Percentiles rank a stretch among this genome's conserved stretches.
Evolutionary conservation across 1,139 yeast genomes (phyloP).

Genomic region (Candida mesenterica): DNA sequence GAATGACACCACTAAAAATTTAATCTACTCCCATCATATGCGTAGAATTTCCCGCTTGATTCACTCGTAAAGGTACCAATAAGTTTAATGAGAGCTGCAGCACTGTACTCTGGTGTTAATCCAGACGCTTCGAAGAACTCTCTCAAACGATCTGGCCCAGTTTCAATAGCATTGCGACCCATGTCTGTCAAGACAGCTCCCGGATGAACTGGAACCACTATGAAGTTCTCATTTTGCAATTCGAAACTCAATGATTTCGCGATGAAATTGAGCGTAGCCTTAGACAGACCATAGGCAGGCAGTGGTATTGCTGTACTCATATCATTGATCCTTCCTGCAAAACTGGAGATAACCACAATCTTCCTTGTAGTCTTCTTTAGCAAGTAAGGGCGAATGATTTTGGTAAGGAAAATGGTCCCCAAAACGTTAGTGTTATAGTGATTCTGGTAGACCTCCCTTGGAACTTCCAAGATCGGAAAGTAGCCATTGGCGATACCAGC

Average conservation of each 20-base stretch:
- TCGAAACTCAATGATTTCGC: slow-evolving; percentile 21
- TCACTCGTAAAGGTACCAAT: not conserved
- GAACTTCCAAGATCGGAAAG: slow-evolving; percentile 1
- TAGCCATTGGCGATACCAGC: slow-evolving; percentile 4
- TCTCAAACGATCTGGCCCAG: not conserved
- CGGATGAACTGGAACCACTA: slow-evolving; percentile 27
- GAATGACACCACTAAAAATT: no score
- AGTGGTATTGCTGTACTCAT: slow-evolving; percentile 3
- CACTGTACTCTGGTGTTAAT: not conserved
- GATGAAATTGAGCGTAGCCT: slow-evolving; percentile 27
- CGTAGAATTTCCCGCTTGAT: not conserved
- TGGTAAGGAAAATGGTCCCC: slow-evolving; percentile 5
- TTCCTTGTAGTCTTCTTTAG: slow-evolving; percentile 4
- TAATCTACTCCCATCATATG: no score
- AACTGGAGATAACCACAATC: slow-evolving; percentile 7
- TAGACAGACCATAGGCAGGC: slow-evolving; percentile 29
- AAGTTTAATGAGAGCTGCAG: not conserved
- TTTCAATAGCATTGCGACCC: slow-evolving; percentile 21
- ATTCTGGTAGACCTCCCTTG: slow-evolving; percentile 1
- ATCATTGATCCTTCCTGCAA: slow-evolving; percentile 7
- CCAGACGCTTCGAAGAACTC: not conserved
- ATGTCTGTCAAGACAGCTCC: slow-evolving; percentile 31
- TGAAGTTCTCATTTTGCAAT: slow-evolving; percentile 20
- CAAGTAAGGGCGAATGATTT: slow-evolving; percentile 5
- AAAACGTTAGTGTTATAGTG: slow-evolving; percentile 6